These are phyloP conservation scores for Fusarium odoratissimum DNA, from an alignment of 2,329 filamentous ascomycete genomes.

Conservation along the genomic window DNA sequence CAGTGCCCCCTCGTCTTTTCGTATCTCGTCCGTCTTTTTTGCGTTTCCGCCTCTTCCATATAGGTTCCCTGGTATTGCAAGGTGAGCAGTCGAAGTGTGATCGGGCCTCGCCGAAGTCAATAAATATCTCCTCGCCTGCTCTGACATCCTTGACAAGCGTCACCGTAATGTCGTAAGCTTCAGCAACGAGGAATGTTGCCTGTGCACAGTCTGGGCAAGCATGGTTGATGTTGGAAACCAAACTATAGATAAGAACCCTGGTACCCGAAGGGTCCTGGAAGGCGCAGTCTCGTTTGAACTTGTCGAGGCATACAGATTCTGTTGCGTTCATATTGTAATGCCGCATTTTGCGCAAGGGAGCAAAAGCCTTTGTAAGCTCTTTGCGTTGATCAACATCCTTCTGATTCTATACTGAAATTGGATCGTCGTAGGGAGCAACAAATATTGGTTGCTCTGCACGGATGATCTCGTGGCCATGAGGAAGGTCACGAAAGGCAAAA, in stretches of 20 bases:
- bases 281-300: slow-evolving; percentile 35
- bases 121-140: slow-evolving; percentile 50
- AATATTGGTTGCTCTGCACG: slow-evolving; percentile 34
- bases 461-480: slow-evolving; percentile 26
- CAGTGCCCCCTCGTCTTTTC: not conserved
- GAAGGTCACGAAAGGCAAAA: slow-evolving; percentile 27
- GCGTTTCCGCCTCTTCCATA: not conserved
- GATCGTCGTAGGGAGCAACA: slow-evolving; percentile 7
- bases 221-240: slow-evolving; percentile 49
- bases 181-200: slow-evolving; percentile 22
- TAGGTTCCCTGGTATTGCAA: slow-evolving; percentile 9
- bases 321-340: not conserved
- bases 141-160: slow-evolving; percentile 30
- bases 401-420: slow-evolving; percentile 29
- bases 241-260: slow-evolving; percentile 32
- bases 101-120: slow-evolving; percentile 50
- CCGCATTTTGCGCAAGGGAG: slow-evolving; percentile 21
- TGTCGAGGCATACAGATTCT: not conserved
- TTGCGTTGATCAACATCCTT: not conserved
- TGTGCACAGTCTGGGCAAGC: slow-evolving; percentile 49
- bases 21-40: not conserved
- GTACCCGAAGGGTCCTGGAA: slow-evolving; percentile 28
- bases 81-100: slow-evolving; percentile 45
- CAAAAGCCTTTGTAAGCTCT: slow-evolving; percentile 8
- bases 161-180: slow-evolving; percentile 36